Base-by-base conservation (phyloP, 208 protist genomes). In the Trypanosomatidae sp. region DNA sequence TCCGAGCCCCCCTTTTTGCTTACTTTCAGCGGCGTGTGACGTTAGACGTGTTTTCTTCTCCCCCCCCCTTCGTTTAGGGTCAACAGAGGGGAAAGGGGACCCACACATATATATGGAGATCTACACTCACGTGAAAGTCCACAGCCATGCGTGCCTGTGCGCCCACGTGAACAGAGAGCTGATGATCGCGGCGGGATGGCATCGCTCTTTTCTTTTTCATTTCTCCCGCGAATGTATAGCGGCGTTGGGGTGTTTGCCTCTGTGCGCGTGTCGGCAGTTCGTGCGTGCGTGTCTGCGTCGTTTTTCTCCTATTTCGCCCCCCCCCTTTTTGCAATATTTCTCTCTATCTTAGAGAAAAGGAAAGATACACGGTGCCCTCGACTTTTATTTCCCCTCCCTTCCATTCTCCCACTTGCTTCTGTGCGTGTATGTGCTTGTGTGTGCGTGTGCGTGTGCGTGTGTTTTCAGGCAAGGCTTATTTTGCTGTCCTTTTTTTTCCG, bases 141-240 rank as follows among this genome's bases (percentile, higher is more conserved):
- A 25, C 12, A 46, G 39, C 33, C 39, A 28, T 65, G 19, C 33
- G 22, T 46, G 30, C 39, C 59, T 43, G 8, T 30, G 59, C 59
- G 30, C 39, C 25, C 39, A 46, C 28, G 33, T 46, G 8, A 46
- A 13, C 39, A 65, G 33, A 15, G 28, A 3, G 59, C 19, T 7
- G 17, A 58, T 58, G 30, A 19, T 73, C 25, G 66, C 33, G 58
- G 17, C 15, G 28, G 58, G 3, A n/a, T 39, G 17, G 36, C 36
- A 47, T 33, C 39, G 64, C 30, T 72, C 44, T 52, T 74, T 13
- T 62, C 64, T 47, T 67, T 70, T 60, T 60, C 33, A 30, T 66
- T 53, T 46, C 15, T 33, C 12, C 33, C 53, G 43, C 30, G 44
- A 3, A 47, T 52, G 2, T 59, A n/a, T 55, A n/a, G 36, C 36